Conservation (phyloP, 805 yeast genomes). For the Candida vaughaniae region DNA sequence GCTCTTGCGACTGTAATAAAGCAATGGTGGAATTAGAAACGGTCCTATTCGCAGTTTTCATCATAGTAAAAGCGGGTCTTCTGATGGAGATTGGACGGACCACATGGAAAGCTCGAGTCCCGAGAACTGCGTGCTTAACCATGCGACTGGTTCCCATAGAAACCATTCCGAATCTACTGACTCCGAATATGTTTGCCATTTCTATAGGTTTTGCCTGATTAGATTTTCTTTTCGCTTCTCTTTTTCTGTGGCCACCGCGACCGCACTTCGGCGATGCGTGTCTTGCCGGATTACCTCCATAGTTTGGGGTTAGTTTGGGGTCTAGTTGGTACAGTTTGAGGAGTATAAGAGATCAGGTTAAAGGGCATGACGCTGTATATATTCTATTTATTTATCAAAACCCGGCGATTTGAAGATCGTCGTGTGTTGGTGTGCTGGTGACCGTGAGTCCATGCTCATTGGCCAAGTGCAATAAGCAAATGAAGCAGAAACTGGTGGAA, state of each 20-base stretch:
- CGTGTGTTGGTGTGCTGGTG: slow-evolving; percentile 28
- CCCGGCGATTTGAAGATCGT: slow-evolving; percentile 33
- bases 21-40: slow-evolving; percentile 15
- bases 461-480: slow-evolving; percentile 44
- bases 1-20: slow-evolving; percentile 56
- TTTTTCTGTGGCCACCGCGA: background rate
- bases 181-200: background rate
- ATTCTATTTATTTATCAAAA: too few species aligned
- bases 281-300: too few species aligned
- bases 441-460: slow-evolving; percentile 43
- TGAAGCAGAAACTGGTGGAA: slow-evolving; percentile 46
- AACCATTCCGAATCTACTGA: background rate
- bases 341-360: too few species aligned
- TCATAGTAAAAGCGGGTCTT: too few species aligned
- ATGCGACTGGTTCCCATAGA: background rate
- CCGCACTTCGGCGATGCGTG: too few species aligned
- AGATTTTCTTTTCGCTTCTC: background rate
- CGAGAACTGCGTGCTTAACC: too few species aligned
- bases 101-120: too few species aligned
- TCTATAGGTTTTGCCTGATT: background rate
- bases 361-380: too few species aligned
- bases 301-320: too few species aligned
- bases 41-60: slow-evolving; percentile 2
- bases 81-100: too few species aligned
- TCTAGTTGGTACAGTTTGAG: too few species aligned